phyloP scores from a whole-genome alignment of 2,329 filamentous ascomycete species.

The Rosellinia necatrix region DNA sequence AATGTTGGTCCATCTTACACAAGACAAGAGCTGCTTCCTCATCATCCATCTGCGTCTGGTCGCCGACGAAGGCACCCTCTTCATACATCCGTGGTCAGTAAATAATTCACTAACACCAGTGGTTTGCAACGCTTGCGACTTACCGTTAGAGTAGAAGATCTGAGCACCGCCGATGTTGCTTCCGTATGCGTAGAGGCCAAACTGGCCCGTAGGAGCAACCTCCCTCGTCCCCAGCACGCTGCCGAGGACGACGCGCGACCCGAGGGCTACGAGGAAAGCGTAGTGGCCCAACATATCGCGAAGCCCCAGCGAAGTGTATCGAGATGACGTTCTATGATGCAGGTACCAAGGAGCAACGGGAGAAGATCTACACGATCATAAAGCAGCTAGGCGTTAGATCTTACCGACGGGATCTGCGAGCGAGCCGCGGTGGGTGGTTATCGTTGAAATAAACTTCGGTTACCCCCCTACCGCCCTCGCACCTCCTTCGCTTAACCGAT shows the following conservation, averaged over 20 bases:
- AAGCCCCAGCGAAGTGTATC: neutral
- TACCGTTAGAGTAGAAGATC: conserved; percentile 35
- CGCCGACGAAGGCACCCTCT: conserved; percentile 22
- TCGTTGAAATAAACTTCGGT: neutral
- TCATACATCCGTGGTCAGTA: neutral
- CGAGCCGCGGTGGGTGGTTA: neutral
- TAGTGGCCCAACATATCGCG: conserved; percentile 7
- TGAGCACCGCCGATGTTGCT: conserved; percentile 33
- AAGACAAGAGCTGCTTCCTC: conserved; percentile 23
- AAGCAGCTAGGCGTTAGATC: neutral
- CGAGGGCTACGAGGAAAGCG: neutral
- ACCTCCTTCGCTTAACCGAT: neutral
- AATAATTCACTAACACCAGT: neutral
- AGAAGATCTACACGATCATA: neutral
- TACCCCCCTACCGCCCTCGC: neutral
- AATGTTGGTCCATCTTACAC: conserved; percentile 24
- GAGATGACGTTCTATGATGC: neutral
- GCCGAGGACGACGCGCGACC: conserved; percentile 8
- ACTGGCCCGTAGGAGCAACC: conserved; percentile 24
- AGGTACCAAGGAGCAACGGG: neutral
- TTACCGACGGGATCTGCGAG: neutral
- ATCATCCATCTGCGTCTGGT: conserved; percentile 15
- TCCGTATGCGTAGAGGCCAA: conserved; percentile 39
- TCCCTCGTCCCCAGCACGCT: neutral
- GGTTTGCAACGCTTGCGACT: neutral